phyloP scores from a whole-genome alignment of 176 grass and related monocot species.

The Pharus latifolius region DNA sequence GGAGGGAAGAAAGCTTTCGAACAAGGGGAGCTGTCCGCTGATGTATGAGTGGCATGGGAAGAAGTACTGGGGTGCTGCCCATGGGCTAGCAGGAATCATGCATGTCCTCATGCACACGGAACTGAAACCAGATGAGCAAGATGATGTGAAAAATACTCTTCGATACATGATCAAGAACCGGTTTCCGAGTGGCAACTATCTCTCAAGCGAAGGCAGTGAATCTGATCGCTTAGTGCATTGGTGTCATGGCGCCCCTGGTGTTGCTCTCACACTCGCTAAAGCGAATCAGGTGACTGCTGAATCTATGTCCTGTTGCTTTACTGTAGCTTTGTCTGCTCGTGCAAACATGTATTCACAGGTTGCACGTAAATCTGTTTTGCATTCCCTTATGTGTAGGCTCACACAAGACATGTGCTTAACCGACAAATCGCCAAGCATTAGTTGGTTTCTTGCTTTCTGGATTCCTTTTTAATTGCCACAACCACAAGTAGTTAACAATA shows the following conservation, averaged over 20 bases:
- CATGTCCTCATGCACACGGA: conserved; percentile 71
- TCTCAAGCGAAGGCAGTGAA: conserved; percentile 47
- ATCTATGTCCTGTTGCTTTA: neutral
- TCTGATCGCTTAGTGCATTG: conserved; percentile 68
- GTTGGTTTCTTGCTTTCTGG: neutral
- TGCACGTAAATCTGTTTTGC: neutral
- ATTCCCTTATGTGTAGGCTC: neutral
- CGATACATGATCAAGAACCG: conserved; percentile 71
- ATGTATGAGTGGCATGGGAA: conserved; percentile 87
- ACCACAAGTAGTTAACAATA: neutral
- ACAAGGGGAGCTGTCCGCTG: conserved; percentile 44
- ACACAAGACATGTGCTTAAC: neutral
- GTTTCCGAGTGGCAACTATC: conserved; percentile 73
- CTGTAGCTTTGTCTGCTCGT: neutral
- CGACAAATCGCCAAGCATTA: neutral
- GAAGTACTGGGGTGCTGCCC: conserved; percentile 84
- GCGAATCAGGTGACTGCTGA: conserved; percentile 47
- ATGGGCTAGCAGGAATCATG: conserved; percentile 87
- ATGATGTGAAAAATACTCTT: conserved; percentile 72
- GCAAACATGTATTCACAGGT: neutral
- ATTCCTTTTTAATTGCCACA: neutral
- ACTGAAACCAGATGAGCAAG: conserved; percentile 38
- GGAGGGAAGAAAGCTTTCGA: conserved; percentile 63
- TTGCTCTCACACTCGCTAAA: conserved; percentile 68
- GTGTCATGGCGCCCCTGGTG: conserved; percentile 90